Conservation (phyloP, 1,139 yeast species). For the Geotrichum siamense region DNA sequence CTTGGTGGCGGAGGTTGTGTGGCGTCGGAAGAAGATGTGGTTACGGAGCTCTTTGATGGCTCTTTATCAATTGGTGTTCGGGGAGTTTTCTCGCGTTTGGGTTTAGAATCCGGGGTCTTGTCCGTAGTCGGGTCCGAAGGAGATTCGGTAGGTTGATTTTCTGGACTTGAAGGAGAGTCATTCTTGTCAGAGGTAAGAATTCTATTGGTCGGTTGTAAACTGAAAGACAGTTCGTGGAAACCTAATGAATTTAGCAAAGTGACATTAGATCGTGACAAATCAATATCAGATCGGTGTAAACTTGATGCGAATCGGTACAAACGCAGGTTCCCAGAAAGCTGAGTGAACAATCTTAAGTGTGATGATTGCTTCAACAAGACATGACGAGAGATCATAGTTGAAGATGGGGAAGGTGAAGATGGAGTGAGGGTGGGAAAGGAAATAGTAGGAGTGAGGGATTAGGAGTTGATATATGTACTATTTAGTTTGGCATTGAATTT, state of each 20-base stretch:
- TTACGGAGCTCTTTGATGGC: constrained; percentile 2
- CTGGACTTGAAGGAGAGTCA: constrained; percentile 1
- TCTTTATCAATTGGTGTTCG: constrained; percentile 7
- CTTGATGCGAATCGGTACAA: background rate
- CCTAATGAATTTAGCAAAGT: background rate
- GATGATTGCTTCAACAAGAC: background rate
- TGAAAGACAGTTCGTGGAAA: background rate
- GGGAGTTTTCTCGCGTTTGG: constrained; percentile 11
- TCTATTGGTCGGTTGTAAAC: background rate
- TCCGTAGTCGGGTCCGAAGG: constrained; percentile 1
- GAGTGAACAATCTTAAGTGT: background rate
- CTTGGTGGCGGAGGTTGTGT: constrained; percentile 2
- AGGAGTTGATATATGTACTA: no score
- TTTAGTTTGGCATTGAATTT: no score
- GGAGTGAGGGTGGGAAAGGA: background rate
- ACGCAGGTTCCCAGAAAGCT: background rate
- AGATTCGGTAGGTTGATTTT: background rate
- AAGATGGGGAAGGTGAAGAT: background rate
- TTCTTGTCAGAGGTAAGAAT: background rate
- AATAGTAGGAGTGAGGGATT: no score
- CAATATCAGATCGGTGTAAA: background rate
- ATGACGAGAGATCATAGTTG: constrained; percentile 1
- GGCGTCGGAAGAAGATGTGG: background rate
- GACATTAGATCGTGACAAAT: background rate
- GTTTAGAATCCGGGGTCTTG: constrained; percentile 10